Evolutionary conservation across 768 basidiomycete species (phyloP), one percentile per base, ranked within the genome.

Genomic region (Mycena amicta): DNA sequence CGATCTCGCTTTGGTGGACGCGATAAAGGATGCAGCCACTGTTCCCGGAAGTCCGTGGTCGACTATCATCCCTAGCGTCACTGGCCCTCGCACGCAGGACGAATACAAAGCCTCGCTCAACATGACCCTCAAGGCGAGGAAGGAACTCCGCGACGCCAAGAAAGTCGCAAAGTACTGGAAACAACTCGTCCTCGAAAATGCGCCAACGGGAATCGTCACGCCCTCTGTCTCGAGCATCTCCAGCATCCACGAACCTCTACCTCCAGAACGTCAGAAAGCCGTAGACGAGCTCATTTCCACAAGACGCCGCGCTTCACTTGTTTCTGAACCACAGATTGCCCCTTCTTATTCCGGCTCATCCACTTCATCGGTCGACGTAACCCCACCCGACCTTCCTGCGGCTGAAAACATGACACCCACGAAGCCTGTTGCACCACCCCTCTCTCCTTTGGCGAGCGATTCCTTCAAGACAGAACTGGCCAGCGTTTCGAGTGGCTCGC

Each of bases 151-250:
- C 33, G 71, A 76, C 40, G 72, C 72, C 53, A 80, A 70, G 68
- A 82, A 80, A 54, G 66, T 69, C 30, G 66, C 74, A 58, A 80
- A 77, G 49, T 82, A 78, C 41, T 83, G 77, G 78, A 81, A 80
- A 66, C 73, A 69, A 25, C 65, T 75, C 13, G 80, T 79, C 18
- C 69, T 74, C 50, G 72, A 70, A 59, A 63, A 66, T 2, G 62
- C 60, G 20, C 61, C 57, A 69, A n/a, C 49, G 54, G 31, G 56
- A 64, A 57, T 71, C 23, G 68, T 77, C 39, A 78, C 78, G 0
- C 77, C 77, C 33, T 79, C 77, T 13, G 67, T 68, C 12, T 79
- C 78, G 40, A 67, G 66, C 30, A 71, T 79, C 16, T 78, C 78
- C 28, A 74, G 75, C 0, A 65, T 79, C 23, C 55, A 67, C 22